Conservation (phyloP, 768 basidiomycete genomes). For the Leccinum subgranulosum region DNA sequence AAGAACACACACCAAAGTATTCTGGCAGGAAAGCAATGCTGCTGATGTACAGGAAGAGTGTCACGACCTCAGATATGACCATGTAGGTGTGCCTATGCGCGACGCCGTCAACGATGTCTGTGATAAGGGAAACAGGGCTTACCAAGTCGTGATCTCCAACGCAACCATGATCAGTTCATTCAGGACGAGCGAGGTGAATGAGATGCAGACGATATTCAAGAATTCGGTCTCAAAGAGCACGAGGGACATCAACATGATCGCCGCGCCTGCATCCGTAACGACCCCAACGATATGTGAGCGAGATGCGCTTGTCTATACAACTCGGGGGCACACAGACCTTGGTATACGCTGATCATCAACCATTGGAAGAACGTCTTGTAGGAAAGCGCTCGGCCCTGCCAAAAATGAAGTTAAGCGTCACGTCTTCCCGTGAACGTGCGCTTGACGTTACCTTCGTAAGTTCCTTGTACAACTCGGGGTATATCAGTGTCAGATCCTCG, state of each 20-base stretch:
- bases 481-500: constrained; percentile 90
- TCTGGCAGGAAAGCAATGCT: constrained; percentile 94
- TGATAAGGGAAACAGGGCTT: neutral
- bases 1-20: constrained; percentile 80
- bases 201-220: constrained; percentile 96
- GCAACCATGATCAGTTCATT: constrained; percentile 99
- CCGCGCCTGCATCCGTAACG: constrained; percentile 60
- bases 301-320: neutral
- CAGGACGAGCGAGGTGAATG: constrained; percentile 91
- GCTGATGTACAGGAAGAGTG: constrained; percentile 81
- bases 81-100: constrained; percentile 84
- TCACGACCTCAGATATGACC: constrained; percentile 88
- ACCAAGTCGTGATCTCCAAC: constrained; percentile 97
- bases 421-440: neutral
- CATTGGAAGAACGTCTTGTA: constrained; percentile 99
- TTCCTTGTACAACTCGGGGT: constrained; percentile 98
- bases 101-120: neutral
- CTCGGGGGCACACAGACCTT: constrained; percentile 55
- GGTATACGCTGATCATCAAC: constrained; percentile 96
- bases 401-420: neutral
- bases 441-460: constrained; percentile 72
- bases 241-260: constrained; percentile 98
- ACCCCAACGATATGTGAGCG: neutral
- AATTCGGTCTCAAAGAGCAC: constrained; percentile 97
- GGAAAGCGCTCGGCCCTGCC: constrained; percentile 85